Evolutionary conservation across 1,139 yeast species (phyloP), one percentile per base, ranked within the genome.

Genomic region (Protomyces macrosporus): DNA sequence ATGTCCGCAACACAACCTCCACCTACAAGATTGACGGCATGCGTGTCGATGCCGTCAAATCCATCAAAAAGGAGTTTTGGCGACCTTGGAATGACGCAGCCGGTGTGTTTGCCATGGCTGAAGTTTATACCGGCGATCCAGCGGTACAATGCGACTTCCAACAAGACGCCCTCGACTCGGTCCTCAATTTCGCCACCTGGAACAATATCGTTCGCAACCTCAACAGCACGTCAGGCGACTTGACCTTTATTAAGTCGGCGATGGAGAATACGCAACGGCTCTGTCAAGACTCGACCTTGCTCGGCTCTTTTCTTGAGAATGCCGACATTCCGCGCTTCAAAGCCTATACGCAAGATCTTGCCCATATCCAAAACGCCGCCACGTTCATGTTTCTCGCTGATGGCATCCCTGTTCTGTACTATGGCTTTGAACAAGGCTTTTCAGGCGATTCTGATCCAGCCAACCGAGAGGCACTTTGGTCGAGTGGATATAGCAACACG

Each of bases 351-450:
- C 7, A 10, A 30, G 64, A 58, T 36, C 60, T 40, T 14, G 45
- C 53, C 16, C 53, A 33, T n/a, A 23, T 45, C 30, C 12, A 53
- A 40, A 45, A 50, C 23, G 64, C 59, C 4, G 32, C 45, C n/a
- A 36, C 65, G 4, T 64, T 45, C 37, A 53, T 37, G 6, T 23
- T 64, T 32, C 16, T 64, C 7, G 52, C 51, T 33, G 57, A 61
- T 16, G 66, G 66, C 12, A 64, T 64, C 33, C 66, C 66, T 23
- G 33, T 62, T 36, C 16, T 64, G 37, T 64, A 61, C 51, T 64
- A 64, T 53, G 66, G 66, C 7, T 51, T 40, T n/a, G 66, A 64
- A 51, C 66, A 64, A 32, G 52, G 53, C 10, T 62, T 64, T 35
- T 16, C 42, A 40, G 66, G 66, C n/a, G 57, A 45, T 16, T 12